A percentile compares a stretch with the other conserved stretches of the same genome.
phyloP scores from a whole-genome alignment of 768 basidiomycete genomes.

The Roridomyces roridus region DNA sequence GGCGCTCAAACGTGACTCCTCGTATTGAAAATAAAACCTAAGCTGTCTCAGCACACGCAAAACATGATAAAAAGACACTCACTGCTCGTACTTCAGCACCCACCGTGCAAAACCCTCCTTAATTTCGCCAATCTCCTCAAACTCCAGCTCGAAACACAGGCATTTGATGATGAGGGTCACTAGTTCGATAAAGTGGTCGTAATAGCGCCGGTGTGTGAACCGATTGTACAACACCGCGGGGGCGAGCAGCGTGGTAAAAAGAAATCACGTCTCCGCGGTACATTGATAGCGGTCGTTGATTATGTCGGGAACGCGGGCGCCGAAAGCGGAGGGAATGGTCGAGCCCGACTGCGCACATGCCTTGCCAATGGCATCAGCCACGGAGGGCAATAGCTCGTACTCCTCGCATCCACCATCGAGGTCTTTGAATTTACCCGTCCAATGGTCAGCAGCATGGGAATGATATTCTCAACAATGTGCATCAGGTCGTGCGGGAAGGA shows the following conservation, averaged over 20 bases:
- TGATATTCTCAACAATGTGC: slow-evolving; percentile 26
- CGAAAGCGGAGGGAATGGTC: slow-evolving; percentile 34
- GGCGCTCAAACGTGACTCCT: too few relatives aligned
- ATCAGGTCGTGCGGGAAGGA: slow-evolving; percentile 30
- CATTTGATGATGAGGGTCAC: neutral
- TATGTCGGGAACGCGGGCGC: too few relatives aligned
- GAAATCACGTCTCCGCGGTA: too few relatives aligned
- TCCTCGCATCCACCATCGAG: slow-evolving; percentile 39
- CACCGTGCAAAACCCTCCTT: slow-evolving; percentile 32
- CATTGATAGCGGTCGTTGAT: too few relatives aligned
- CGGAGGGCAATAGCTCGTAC: slow-evolving; percentile 25
- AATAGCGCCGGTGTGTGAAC: too few relatives aligned
- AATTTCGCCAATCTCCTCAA: slow-evolving; percentile 10
- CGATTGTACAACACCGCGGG: slow-evolving; percentile 9
- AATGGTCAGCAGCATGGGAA: slow-evolving; percentile 33
- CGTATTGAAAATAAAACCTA: too few relatives aligned
- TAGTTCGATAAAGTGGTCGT: slow-evolving; percentile 2
- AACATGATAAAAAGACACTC: too few relatives aligned
- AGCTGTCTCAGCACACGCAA: too few relatives aligned
- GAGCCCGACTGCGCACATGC: slow-evolving; percentile 27
- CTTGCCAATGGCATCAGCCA: slow-evolving; percentile 31
- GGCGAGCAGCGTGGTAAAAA: too few relatives aligned
- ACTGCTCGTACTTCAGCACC: slow-evolving; percentile 39
- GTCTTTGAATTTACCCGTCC: too few relatives aligned
- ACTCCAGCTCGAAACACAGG: neutral